phyloP scores from a whole-genome alignment of 1,284 basidiomycete genomes.

The Ustilago lituana region DNA sequence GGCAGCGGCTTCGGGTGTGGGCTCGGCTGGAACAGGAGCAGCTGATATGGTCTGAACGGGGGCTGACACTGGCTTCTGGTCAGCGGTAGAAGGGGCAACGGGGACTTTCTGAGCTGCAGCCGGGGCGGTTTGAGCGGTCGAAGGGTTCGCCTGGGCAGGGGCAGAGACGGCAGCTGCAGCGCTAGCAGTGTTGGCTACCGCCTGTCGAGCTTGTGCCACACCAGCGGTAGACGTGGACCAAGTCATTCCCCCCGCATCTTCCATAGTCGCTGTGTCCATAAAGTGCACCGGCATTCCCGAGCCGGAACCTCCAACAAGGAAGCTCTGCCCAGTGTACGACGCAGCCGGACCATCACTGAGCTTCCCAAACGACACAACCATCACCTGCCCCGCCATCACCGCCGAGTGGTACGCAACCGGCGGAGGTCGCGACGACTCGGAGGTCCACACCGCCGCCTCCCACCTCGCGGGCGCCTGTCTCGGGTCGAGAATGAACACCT shows the following conservation, averaged over 20 bases:
- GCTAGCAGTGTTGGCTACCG: slow-evolving; percentile 14
- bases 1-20: slow-evolving; percentile 23
- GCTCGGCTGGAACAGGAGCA: background rate
- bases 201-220: slow-evolving; percentile 27
- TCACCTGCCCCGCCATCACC: slow-evolving; percentile 52
- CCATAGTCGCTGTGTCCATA: slow-evolving; percentile 26
- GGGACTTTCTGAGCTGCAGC: too few species aligned
- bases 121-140: too few species aligned
- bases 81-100: background rate
- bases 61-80: background rate
- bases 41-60: too few species aligned
- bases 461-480: slow-evolving; percentile 50
- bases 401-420: slow-evolving; percentile 66
- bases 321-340: slow-evolving; percentile 16
- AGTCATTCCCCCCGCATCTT: slow-evolving; percentile 25
- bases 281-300: slow-evolving; percentile 12
- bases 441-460: slow-evolving; percentile 24
- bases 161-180: slow-evolving; percentile 1
- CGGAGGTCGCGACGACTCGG: slow-evolving; percentile 33
- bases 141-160: too few species aligned
- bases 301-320: background rate
- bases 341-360: slow-evolving; percentile 1
- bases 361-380: slow-evolving; percentile 65
- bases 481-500: slow-evolving; percentile 58
- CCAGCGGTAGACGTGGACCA: slow-evolving; percentile 29